These are phyloP conservation scores for Cryptomeria japonica DNA, from an alignment of 75 land plant species.

Conservation along the genomic window DNA sequence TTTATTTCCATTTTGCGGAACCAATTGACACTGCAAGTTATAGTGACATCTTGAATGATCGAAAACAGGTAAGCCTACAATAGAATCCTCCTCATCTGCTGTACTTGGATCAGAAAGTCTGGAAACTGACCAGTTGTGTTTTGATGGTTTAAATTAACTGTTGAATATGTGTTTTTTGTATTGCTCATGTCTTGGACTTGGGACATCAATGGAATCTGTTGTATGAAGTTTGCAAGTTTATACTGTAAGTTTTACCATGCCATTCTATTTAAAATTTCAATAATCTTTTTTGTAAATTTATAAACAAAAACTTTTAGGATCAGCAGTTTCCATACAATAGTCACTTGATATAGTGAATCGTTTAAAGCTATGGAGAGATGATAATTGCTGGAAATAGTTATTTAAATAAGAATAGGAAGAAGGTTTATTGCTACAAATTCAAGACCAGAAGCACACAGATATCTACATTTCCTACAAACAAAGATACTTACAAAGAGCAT, in stretches of 20 bases:
- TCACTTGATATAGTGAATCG: background rate
- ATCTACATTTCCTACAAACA: background rate
- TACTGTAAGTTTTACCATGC: background rate
- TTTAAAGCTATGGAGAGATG: background rate
- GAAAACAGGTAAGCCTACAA: conserved; percentile 26
- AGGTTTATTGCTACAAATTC: background rate
- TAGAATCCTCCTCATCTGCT: background rate
- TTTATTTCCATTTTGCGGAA: conserved; percentile 47
- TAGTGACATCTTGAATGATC: conserved; percentile 9
- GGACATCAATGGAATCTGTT: background rate
- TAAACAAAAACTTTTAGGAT: background rate
- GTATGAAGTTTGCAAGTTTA: background rate
- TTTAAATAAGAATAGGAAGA: background rate
- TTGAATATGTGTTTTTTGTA: background rate
- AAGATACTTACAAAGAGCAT: background rate
- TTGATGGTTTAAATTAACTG: background rate
- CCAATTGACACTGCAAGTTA: conserved; percentile 34
- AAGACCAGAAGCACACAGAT: background rate
- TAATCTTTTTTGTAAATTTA: background rate
- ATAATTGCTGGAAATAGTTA: background rate
- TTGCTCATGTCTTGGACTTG: background rate
- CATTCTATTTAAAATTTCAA: background rate
- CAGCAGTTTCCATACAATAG: background rate
- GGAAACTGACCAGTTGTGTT: background rate
- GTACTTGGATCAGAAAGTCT: background rate